Conservation (phyloP, 2,329 filamentous ascomycete species). For the Colletotrichum cuscutae region DNA sequence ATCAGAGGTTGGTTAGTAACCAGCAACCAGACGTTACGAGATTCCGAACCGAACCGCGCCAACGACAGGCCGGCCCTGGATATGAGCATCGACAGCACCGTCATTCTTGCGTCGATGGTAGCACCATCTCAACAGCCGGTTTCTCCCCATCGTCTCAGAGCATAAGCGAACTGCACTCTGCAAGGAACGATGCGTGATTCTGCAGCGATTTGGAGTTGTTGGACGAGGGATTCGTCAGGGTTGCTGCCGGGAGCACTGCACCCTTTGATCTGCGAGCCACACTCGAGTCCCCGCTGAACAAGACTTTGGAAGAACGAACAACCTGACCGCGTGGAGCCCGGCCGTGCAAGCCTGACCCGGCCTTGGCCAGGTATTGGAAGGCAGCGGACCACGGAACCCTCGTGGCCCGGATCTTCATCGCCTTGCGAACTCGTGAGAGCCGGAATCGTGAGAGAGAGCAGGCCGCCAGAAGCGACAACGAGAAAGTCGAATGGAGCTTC, state of each 20-base stretch:
- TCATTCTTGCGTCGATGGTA: background rate
- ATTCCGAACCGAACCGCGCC: background rate
- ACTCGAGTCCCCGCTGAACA: slow-evolving; percentile 24
- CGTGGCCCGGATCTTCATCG: background rate
- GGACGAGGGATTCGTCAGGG: background rate
- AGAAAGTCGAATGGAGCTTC: background rate
- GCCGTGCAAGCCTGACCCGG: slow-evolving; percentile 2
- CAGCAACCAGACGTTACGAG: background rate
- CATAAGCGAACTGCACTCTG: background rate
- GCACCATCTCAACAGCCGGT: background rate
- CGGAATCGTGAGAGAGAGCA: background rate
- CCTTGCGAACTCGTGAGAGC: background rate
- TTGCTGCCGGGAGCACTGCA: slow-evolving; percentile 5
- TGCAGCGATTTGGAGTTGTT: background rate
- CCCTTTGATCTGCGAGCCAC: slow-evolving; percentile 11
- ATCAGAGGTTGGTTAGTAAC: background rate
- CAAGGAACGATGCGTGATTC: background rate
- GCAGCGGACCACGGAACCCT: background rate
- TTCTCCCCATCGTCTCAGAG: background rate
- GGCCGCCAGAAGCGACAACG: slow-evolving; percentile 3
- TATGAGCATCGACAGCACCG: background rate
- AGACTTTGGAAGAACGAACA: slow-evolving; percentile 11
- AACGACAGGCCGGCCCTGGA: background rate
- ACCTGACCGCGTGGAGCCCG: slow-evolving; percentile 5
- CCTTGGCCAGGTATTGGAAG: background rate